Evolutionary conservation across 1,284 basidiomycete species (phyloP).

Genomic region (Xerocomus minutiporus): DNA sequence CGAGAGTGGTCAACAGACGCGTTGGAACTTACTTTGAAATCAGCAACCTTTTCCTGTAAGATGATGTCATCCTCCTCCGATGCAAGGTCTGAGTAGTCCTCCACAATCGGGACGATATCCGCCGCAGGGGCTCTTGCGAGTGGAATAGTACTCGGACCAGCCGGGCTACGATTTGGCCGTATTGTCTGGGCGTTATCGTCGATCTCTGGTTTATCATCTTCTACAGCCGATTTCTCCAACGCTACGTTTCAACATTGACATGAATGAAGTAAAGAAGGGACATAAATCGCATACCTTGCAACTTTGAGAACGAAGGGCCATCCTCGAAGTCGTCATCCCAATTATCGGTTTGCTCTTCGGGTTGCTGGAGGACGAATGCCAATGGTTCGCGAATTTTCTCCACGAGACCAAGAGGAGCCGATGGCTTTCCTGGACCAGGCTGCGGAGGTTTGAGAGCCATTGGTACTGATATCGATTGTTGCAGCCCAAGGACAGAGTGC

Average conservation of each 20-base stretch:
- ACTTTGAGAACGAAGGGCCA: conserved; percentile 81
- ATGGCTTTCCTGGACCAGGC: conserved; percentile 21
- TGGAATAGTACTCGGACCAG: conserved; percentile 44
- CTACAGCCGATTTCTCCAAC: conserved; percentile 53
- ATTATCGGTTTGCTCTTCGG: conserved; percentile 84
- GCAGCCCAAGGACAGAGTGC: conserved; percentile 31
- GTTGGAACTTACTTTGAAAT: conserved; percentile 62
- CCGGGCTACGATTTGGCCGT: conserved; percentile 65
- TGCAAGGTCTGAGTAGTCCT: conserved; percentile 87
- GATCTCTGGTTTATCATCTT: conserved; percentile 60
- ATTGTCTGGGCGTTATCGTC: conserved; percentile 78
- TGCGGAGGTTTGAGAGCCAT: conserved; percentile 27
- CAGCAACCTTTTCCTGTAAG: conserved; percentile 71
- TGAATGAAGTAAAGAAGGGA: background rate
- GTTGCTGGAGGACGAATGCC: conserved; percentile 55
- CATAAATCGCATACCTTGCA: conserved; percentile 53
- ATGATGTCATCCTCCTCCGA: conserved; percentile 69
- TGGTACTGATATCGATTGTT: conserved; percentile 31
- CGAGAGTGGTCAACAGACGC: background rate
- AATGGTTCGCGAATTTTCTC: conserved; percentile 57
- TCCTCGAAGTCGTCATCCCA: conserved; percentile 99
- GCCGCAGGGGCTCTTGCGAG: conserved; percentile 57
- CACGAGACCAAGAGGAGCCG: conserved; percentile 36
- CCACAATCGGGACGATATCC: conserved; percentile 63
- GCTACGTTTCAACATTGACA: conserved; percentile 36